Base-by-base conservation (phyloP, 1,284 basidiomycete species). In the Microbotryomycetes sp. region DNA sequence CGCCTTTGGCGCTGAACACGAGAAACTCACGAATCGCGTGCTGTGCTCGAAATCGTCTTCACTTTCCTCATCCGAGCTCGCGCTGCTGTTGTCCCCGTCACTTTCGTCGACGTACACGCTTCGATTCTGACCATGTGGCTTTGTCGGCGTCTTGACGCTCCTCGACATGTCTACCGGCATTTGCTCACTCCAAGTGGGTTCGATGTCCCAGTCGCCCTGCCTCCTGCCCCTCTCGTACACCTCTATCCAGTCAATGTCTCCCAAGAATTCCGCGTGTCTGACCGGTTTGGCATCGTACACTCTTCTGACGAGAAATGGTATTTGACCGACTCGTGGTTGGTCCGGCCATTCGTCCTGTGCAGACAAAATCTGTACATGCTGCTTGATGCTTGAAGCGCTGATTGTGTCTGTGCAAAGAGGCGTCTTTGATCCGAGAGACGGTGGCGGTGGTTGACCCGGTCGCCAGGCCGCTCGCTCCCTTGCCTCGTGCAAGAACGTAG, bases 261-360 rank as follows among this genome's bases (percentile, higher is more conserved):
- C 61, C 58, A 66, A 65, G 52, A 68, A 71, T 24, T 62, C 61
- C 0, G 66, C 68, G 0, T 59, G 61, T 1, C 31, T 41, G 9
- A 69, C 27, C 3, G 69, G 67, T 50, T 68, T 70, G 51, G 64
- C 62, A 23, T 71, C 69, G 53, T 66, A 69, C 1, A 70, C 66
- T 45, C 55, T 61, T 9, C 59, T 54, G 21, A 70, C 66, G 26
- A 70, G 41, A 49, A 67, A 71, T 62, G 47, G 48, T 18, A 18
- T 41, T 41, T 18, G 9, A 41, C 11, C 18, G 35, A 41, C 18
- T 9, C 9, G 9, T 11, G 35, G 9, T 41, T 21, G 13, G 15
- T 50, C 48, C 21, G n/a, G 9, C n/a, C 27, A 50, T 21, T 21
- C 48, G 23, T 54, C 48, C 9, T 46, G 15, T 2, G 61, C 47